Evolutionary conservation across 805 yeast species (phyloP).

Genomic region (Metschnikowia cerradonensis): DNA sequence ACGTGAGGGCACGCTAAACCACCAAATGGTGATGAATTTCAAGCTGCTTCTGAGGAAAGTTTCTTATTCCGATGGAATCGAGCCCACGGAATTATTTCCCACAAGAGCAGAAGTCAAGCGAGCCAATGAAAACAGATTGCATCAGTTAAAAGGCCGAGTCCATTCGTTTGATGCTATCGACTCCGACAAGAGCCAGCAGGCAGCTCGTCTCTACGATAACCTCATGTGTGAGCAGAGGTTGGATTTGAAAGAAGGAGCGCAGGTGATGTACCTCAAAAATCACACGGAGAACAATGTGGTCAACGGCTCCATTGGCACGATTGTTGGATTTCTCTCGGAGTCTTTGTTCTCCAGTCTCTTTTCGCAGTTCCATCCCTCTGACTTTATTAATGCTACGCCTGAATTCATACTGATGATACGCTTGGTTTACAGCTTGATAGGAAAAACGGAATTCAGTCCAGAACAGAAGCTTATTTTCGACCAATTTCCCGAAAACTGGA

Average conservation of each 20-base stretch:
- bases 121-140: slow-evolving; percentile 54
- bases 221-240: slow-evolving; percentile 69
- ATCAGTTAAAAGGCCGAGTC: slow-evolving; percentile 40
- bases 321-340: slow-evolving; percentile 46
- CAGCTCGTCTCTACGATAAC: slow-evolving; percentile 43
- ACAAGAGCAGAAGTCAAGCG: slow-evolving; percentile 68
- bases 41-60: slow-evolving; percentile 49
- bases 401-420: slow-evolving; percentile 11
- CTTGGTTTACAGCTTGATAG: slow-evolving; percentile 10
- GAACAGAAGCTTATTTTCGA: slow-evolving; percentile 7
- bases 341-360: slow-evolving; percentile 10
- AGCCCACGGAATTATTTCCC: slow-evolving; percentile 71
- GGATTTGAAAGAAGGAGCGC: slow-evolving; percentile 65
- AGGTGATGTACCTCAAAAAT: slow-evolving; percentile 80
- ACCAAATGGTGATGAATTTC: slow-evolving; percentile 48
- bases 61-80: slow-evolving; percentile 51
- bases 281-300: slow-evolving; percentile 61
- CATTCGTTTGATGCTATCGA: slow-evolving; percentile 49
- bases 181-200: slow-evolving; percentile 47
- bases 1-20: slow-evolving; percentile 57
- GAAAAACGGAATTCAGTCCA: slow-evolving; percentile 3
- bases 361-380: slow-evolving; percentile 10
- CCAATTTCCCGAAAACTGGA: slow-evolving; percentile 12
- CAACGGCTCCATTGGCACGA: slow-evolving; percentile 74
- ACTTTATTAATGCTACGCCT: slow-evolving; percentile 10